Base-by-base conservation (phyloP, 148 eudicot species). In the Nepenthes mirabilis region DNA sequence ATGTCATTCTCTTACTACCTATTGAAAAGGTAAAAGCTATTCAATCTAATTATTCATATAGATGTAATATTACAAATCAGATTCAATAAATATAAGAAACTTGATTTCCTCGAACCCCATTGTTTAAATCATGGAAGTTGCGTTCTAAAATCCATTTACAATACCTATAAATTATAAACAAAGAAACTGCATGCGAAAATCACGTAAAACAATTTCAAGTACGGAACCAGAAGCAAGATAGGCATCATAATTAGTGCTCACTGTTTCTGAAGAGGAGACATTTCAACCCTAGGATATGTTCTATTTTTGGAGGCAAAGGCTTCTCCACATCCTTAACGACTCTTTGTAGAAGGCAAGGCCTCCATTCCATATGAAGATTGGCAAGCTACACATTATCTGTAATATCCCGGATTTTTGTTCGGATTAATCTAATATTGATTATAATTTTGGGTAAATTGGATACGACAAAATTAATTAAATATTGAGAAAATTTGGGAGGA, bases 241-340 rank as follows among this genome's bases (percentile, higher is more conserved):
- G n/a, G 33, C n/a, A 43, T 63, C n/a, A 12, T 37, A 14, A 47
- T 32, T 35, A 64, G 61, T 58, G 53, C 79, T 74, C 70, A 94
- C 99, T 94, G 97, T 75, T 84, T 94, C 78, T 94, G 99, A 47
- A 94, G 82, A 52, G 99, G 99, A 36, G 99, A 94, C 99, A 94
- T 94, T 74, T 94, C 99, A 57, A 94, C 85, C 79, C 99, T 79
- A 7, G 90, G 64, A 94, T 90, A 52, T 97, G 95, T 64, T 94
- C 99, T 60, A 94, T 94, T 68, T 94, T 94, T 34, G 99, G 99
- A 50, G 99, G 99, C 77, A 94, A 78, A 33, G 99, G 90, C 75
- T 86, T 94, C 85, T 94, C 99, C 40, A 94, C 99, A 66, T 94
- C 99, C 79, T 94, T 94, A 58, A 94, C 89, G 55, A 94, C 93